Conservation (phyloP, 345 rosid species). For the Punica granatum region DNA sequence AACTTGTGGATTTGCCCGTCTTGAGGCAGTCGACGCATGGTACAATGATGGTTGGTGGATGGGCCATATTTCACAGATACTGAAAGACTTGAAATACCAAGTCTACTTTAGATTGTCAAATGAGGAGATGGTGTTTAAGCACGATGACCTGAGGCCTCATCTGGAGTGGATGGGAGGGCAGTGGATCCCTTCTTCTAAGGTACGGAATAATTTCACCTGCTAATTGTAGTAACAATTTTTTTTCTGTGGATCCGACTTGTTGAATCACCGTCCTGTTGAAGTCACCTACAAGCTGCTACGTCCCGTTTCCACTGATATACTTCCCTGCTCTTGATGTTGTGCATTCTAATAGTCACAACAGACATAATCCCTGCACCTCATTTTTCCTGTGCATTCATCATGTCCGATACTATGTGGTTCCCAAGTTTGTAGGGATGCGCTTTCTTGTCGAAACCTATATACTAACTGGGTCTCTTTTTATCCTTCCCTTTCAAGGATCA, state of each 20-base stretch:
- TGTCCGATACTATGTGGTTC: background rate
- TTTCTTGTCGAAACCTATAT: background rate
- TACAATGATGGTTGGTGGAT: conserved; percentile 51
- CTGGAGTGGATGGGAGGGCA: conserved; percentile 36
- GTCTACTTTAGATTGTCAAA: conserved; percentile 26
- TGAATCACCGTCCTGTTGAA: too few species aligned
- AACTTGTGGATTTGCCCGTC: conserved; percentile 5
- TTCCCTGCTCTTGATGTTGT: background rate
- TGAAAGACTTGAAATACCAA: conserved; percentile 14
- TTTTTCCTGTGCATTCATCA: background rate
- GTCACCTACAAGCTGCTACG: too few species aligned
- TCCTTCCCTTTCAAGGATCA: background rate
- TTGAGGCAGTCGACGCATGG: conserved; percentile 41
- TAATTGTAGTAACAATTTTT: too few species aligned
- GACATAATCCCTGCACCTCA: too few species aligned
- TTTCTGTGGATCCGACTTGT: background rate
- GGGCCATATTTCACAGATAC: conserved; percentile 23
- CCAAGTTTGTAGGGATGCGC: background rate
- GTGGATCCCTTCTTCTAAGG: conserved; percentile 29
- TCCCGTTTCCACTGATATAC: background rate
- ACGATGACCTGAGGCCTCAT: conserved; percentile 36
- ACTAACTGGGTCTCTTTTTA: conserved; percentile 2
- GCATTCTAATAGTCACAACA: background rate
- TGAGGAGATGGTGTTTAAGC: conserved; percentile 36
- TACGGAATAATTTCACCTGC: conserved; percentile 6